phyloP scores from a whole-genome alignment of 73 alveolate species.

The Stentor coeruleus region DNA sequence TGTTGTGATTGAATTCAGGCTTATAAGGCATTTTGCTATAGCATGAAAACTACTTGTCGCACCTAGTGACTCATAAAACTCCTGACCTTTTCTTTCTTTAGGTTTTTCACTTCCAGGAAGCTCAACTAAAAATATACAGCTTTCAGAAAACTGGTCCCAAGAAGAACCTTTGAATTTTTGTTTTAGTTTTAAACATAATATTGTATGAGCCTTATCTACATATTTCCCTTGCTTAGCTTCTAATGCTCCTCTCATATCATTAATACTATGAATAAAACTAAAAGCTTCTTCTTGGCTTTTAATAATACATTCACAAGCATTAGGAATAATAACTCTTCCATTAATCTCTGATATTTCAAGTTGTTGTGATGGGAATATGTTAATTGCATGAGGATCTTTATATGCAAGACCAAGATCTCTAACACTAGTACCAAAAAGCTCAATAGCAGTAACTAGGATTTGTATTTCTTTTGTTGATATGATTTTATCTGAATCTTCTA shows the following conservation, averaged over 20 bases:
- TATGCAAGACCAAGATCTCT: not conserved
- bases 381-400: slow-evolving; percentile 15
- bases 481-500: not conserved
- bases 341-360: no score
- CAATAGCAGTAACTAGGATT: not conserved
- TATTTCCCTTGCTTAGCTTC: slow-evolving; percentile 27
- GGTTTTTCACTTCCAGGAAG: slow-evolving; percentile 41
- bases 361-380: not conserved
- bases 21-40: not conserved
- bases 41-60: slow-evolving; percentile 28
- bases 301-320: no score
- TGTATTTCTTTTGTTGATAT: not conserved
- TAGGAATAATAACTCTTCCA: no score
- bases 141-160: not conserved
- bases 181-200: not conserved
- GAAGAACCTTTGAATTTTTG: slow-evolving; percentile 7
- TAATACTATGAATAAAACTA: no score
- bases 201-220: slow-evolving; percentile 23
- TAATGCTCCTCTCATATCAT: slow-evolving; percentile 17
- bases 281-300: no score
- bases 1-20: slow-evolving; percentile 21
- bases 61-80: slow-evolving; percentile 27
- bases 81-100: slow-evolving; percentile 9
- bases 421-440: not conserved
- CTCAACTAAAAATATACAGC: slow-evolving; percentile 27